Evolutionary conservation across 2,329 filamentous ascomycete genomes (phyloP), one percentile per base, ranked within the genome.

Genomic region (Sclerotinia borealis): DNA sequence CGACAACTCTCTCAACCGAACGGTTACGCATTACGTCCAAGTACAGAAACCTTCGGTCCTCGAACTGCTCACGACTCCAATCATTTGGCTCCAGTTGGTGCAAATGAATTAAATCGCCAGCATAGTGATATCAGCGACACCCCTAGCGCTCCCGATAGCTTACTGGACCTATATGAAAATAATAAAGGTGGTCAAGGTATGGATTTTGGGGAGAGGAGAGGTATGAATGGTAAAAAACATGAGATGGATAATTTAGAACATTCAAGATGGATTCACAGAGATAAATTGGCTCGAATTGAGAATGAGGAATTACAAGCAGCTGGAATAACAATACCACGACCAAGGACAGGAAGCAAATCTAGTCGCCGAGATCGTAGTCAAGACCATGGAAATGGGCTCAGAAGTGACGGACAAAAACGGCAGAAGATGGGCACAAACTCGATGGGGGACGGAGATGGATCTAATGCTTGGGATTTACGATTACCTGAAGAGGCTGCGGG

Each of bases 211-310:
- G 69, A 71, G 25, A 63, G 63, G 54, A 72, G 69, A 59, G 60
- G 48, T 25, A 47, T 51, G n/a, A 67, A 62, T 39, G 67, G 62
- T 17, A 68, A 67, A 8, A 22, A 61, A 47, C 73, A 71, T 37
- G 73, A 77, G 29, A 71, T 74, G 45, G 73, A 61, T 70, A 77
- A 80, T 39, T 77, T 80, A 39, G 86, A 89, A 65, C 81, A 85
- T 65, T 89, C 86, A 37, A 88, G 91, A 75, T 95, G 91, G 91
- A 93, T 95, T 70, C 91, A 95, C 72, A 81, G 91, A 63, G 91
- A 95, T 76, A 93, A 93, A 77, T 78, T 95, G 66, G 90, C 89
- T 61, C 85, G 85, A 72, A 95, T 93, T 69, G 91, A 95, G 76
- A 93, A 80, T 69, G 83, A 87, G 72, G 91, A 95, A 76, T 81